A percentile compares a stretch with the other conserved stretches of the same genome.
Evolutionary conservation across 371 early-diverging fungal species (phyloP).

Genomic region (Apophysomyces variabilis): DNA sequence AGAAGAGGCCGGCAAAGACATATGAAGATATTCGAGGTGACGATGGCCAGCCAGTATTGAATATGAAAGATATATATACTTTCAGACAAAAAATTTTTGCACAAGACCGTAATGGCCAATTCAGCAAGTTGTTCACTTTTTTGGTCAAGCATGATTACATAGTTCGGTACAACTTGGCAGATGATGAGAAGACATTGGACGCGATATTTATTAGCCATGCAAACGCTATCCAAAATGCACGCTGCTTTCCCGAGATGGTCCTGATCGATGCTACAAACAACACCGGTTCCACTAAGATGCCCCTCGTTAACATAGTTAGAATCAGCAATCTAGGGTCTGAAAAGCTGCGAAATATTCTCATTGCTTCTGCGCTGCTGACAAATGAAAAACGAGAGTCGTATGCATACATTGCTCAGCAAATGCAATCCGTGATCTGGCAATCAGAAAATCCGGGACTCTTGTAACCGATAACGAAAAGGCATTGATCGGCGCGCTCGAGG

Average conservation of each 20-base stretch:
- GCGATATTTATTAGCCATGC: background rate
- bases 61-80: background rate
- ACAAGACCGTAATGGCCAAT: background rate
- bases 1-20: background rate
- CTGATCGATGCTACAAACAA: slow-evolving; percentile 52
- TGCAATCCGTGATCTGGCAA: background rate
- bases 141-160: background rate
- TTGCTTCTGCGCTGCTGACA: background rate
- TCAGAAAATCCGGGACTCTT: background rate
- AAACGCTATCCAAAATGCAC: background rate
- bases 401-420: background rate
- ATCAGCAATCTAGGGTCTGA: slow-evolving; percentile 13
- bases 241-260: slow-evolving; percentile 14
- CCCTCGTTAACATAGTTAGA: slow-evolving; percentile 27
- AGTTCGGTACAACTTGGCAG: background rate
- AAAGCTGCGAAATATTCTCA: background rate
- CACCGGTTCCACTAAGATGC: slow-evolving; percentile 55
- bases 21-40: slow-evolving; percentile 6
- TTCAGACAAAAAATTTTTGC: background rate
- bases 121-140: background rate
- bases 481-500: background rate
- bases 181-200: background rate
- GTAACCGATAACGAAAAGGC: slow-evolving; percentile 12
- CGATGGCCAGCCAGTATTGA: background rate
- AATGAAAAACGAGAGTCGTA: background rate